Conservation (phyloP, 257 asterid species). For the Solanum rostratum region DNA sequence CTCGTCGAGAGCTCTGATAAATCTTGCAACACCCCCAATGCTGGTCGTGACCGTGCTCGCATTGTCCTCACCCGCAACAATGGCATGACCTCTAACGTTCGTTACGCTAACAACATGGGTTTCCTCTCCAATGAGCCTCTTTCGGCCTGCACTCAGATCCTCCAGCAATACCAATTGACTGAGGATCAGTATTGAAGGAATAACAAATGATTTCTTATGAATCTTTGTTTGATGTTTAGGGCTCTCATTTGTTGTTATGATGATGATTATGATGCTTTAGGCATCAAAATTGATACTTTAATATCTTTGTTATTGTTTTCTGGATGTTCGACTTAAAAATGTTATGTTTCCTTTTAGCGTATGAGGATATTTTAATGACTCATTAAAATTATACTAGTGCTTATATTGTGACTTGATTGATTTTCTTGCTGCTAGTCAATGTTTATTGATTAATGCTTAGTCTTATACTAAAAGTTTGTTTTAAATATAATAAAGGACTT, state of each 20-base stretch:
- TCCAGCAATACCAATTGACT: slow-evolving; percentile 46
- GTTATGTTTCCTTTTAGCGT: neutral
- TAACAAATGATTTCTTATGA: neutral
- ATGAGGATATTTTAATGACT: neutral
- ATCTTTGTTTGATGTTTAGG: neutral
- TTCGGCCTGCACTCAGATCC: slow-evolving; percentile 51
- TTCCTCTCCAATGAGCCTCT: slow-evolving; percentile 32
- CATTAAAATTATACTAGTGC: neutral
- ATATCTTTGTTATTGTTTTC: neutral
- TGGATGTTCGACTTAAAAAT: neutral
- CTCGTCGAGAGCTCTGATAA: slow-evolving; percentile 41
- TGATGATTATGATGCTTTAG: neutral
- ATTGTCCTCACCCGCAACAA: slow-evolving; percentile 64
- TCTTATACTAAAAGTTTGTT: neutral
- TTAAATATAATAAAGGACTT: neutral
- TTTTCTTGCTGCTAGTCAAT: neutral
- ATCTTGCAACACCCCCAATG: slow-evolving; percentile 25
- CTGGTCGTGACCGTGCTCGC: slow-evolving; percentile 69
- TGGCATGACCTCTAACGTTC: slow-evolving; percentile 42
- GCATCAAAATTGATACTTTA: neutral
- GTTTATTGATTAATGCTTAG: neutral
- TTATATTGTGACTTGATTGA: neutral
- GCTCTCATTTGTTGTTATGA: neutral
- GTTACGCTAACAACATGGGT: slow-evolving; percentile 60
- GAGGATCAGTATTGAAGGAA: slow-evolving; percentile 19